A percentile compares a stretch with the other conserved stretches of the same genome.
These are phyloP conservation scores for Plasmopara viticola DNA, from an alignment of 352 stramenopile genomes.

Conservation along the genomic window DNA sequence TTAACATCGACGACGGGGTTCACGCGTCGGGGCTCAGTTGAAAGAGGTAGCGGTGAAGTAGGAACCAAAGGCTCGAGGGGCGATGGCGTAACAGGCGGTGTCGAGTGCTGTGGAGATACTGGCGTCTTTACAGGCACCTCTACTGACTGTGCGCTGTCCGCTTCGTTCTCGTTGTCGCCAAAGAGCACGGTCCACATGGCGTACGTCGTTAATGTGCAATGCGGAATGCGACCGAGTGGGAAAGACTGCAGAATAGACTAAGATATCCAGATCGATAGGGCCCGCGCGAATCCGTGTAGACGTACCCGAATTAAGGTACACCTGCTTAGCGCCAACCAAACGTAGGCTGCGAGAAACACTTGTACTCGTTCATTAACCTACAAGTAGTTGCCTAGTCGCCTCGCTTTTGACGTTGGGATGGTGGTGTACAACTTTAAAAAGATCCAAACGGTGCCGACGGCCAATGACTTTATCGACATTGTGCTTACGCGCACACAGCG, in stretches of 20 bases:
- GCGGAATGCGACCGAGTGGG: slow-evolving; percentile 4
- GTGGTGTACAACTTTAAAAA: slow-evolving; percentile 99
- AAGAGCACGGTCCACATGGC: slow-evolving; percentile 59
- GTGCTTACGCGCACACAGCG: slow-evolving; percentile 98
- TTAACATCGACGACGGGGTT: slow-evolving; percentile 2
- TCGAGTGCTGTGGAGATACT: slow-evolving; percentile 20
- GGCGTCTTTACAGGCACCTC: slow-evolving; percentile 7
- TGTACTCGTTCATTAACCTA: slow-evolving; percentile 11
- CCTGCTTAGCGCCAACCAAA: slow-evolving; percentile 11
- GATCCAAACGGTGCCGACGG: slow-evolving; percentile 95
- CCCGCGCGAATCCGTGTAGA: no score
- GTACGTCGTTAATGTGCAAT: slow-evolving; percentile 13
- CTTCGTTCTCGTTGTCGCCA: slow-evolving; percentile 37
- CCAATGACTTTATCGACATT: slow-evolving; percentile 99
- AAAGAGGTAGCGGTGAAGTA: background rate
- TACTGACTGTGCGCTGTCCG: slow-evolving; percentile 7
- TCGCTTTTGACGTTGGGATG: slow-evolving; percentile 47
- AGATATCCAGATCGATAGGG: no score
- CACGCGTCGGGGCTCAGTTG: background rate
- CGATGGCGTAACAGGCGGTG: slow-evolving; percentile 31
- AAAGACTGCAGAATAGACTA: background rate
- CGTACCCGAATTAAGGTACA: slow-evolving; percentile 9
- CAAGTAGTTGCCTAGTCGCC: background rate
- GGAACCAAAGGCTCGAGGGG: slow-evolving; percentile 10
- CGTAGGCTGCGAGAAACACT: background rate